Conservation (phyloP, 2,329 filamentous ascomycete genomes). For the Thielaviopsis musarum region DNA sequence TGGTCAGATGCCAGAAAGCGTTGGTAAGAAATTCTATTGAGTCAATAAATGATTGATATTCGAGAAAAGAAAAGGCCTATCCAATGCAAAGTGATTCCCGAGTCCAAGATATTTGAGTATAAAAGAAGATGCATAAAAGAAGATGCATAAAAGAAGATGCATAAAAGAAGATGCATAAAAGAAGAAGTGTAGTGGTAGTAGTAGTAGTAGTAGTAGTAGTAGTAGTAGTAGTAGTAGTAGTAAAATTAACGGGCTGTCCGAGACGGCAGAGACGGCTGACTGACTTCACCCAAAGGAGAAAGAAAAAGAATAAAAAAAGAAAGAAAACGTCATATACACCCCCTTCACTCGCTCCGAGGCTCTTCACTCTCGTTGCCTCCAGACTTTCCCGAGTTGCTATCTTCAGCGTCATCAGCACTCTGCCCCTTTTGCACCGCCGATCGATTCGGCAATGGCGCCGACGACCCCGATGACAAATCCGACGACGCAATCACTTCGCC, state of each 20-base stretch:
- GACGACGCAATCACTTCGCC: neutral
- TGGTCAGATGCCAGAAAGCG: too few species aligned
- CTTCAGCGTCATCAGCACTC: neutral
- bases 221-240: too few species aligned
- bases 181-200: neutral
- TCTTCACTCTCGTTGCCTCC: neutral
- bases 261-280: too few species aligned
- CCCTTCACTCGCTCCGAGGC: too few species aligned
- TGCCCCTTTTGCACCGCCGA: neutral
- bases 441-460: neutral
- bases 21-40: too few species aligned
- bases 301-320: too few species aligned
- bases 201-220: neutral
- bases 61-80: neutral
- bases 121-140: neutral
- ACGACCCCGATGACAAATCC: neutral
- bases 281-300: too few species aligned
- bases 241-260: too few species aligned
- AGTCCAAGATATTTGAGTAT: neutral
- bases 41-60: too few species aligned
- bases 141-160: neutral
- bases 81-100: too few species aligned
- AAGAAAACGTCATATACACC: too few species aligned
- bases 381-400: neutral
- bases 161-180: neutral